Evolutionary conservation across 2,329 filamentous ascomycete genomes (phyloP), one percentile per base, ranked within the genome.

Genomic region (Colletotrichum liriopes): DNA sequence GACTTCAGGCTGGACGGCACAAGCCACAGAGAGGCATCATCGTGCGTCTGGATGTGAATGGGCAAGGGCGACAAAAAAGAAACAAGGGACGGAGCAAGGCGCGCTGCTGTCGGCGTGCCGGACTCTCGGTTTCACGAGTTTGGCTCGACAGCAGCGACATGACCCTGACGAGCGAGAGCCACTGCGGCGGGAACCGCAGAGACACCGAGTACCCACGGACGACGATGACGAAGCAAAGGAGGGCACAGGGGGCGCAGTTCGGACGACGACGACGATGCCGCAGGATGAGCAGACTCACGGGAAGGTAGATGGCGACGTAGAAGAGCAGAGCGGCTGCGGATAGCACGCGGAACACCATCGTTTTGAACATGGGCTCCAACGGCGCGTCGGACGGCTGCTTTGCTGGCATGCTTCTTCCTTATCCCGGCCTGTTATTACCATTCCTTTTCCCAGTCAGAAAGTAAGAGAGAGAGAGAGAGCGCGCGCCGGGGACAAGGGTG

Each of bases 241-340:
- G 32, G 45, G 35, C 35, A 35, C 35, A 63, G 23, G 3, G 35
- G 3, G 35, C 20, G 14, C 60, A 29, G n/a, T n/a, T 37, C 45
- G 45, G 35, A 39, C 32, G 45, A 18, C 3, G 32, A 18, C 8
- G 23, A 26, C 23, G 23, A 26, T n/a, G n/a, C n/a, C 23, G 12
- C n/a, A 37, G 20, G 32, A 23, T 9, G n/a, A 45, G 32, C 16
- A 29, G 63, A 74, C 69, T 73, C 29, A 74, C 71, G n/a, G 49
- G 62, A n/a, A 61, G 65, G 35, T 61, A 61, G 61, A 73, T 26
- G 45, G 45, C 56, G 51, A 60, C 39, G 62, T 71, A 62, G 54
- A 73, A 45, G 47, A 65, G 35, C 35, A 74, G 63, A 9, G 61
- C 47, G 12, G 49, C 45, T 37, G 26, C 39, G 39, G 65, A 69